phyloP scores from a whole-genome alignment of 495 filamentous ascomycete species.

The Tuber umbilicatum region DNA sequence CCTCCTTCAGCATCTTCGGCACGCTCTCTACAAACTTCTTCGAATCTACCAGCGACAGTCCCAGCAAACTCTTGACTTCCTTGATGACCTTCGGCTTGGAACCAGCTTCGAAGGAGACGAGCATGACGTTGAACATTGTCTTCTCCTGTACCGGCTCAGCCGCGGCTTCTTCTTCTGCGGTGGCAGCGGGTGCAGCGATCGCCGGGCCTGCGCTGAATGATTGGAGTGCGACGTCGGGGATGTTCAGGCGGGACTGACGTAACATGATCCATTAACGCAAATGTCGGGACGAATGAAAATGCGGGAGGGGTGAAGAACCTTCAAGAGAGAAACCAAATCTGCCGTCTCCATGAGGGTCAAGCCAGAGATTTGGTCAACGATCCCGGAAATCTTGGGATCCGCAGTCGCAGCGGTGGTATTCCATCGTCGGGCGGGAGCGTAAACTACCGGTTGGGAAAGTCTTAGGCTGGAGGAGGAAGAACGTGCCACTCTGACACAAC shows the following conservation, averaged over 20 bases:
- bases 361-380: slow-evolving; percentile 97
- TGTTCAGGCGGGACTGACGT: slow-evolving; percentile 83
- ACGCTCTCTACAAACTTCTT: slow-evolving; percentile 99
- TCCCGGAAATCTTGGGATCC: slow-evolving; percentile 81
- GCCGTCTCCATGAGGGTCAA: slow-evolving; percentile 96
- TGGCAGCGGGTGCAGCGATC: slow-evolving; percentile 50
- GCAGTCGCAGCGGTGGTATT: slow-evolving; percentile 57
- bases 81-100: slow-evolving; percentile 99
- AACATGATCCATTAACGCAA: slow-evolving; percentile 17
- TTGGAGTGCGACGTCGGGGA: slow-evolving; percentile 92
- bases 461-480: slow-evolving; percentile 45
- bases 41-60: slow-evolving; percentile 92
- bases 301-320: slow-evolving; percentile 51
- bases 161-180: slow-evolving; percentile 79
- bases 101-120: slow-evolving; percentile 74
- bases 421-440: slow-evolving; percentile 53
- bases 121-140: slow-evolving; percentile 93
- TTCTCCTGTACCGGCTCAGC: slow-evolving; percentile 80
- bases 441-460: slow-evolving; percentile 41
- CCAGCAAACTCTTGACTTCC: slow-evolving; percentile 94
- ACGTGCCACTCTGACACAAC: slow-evolving; percentile 33
- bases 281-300: not conserved
- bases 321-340: slow-evolving; percentile 83
- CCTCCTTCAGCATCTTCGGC: slow-evolving; percentile 98
- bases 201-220: slow-evolving; percentile 66